Percentiles rank a stretch among this genome's conserved stretches.
Conservation (phyloP, 2,329 filamentous ascomycete genomes). For the Diaporthe aspalathi region DNA sequence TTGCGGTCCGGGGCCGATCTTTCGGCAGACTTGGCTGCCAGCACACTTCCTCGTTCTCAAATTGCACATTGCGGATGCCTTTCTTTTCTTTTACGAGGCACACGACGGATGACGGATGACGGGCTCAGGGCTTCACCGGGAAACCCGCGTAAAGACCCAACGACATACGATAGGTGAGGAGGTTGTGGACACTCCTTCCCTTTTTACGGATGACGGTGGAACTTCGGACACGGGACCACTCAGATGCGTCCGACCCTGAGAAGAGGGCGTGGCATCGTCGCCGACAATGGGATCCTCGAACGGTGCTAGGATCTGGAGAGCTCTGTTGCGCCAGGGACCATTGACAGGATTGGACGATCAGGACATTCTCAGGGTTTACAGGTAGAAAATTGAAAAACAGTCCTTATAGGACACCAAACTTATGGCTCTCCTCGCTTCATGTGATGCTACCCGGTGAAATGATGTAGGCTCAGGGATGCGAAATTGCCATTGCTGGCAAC, state of each 20-base stretch:
- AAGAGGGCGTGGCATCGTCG: background rate
- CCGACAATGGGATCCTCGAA: background rate
- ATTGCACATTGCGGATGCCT: background rate
- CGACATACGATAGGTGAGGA: background rate
- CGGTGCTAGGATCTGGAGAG: slow-evolving; percentile 4
- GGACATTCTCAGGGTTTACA: background rate
- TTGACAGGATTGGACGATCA: background rate
- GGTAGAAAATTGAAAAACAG: background rate
- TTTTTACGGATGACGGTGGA: background rate
- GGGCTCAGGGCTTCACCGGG: background rate
- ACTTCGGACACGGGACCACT: background rate
- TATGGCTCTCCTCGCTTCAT: background rate
- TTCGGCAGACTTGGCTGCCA: background rate
- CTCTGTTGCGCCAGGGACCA: background rate
- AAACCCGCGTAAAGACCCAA: background rate
- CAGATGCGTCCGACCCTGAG: background rate
- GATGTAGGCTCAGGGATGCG: background rate
- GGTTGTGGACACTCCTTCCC: slow-evolving; percentile 1
- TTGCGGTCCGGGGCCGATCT: background rate
- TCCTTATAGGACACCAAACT: slow-evolving; percentile 4
- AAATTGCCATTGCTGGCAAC: background rate
- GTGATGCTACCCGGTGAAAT: background rate
- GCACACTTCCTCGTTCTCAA: background rate
- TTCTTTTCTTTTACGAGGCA: background rate
- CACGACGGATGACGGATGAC: background rate